Base-by-base conservation (phyloP, 2,329 filamentous ascomycete species). In the Aspergillus pseudonomiae region DNA sequence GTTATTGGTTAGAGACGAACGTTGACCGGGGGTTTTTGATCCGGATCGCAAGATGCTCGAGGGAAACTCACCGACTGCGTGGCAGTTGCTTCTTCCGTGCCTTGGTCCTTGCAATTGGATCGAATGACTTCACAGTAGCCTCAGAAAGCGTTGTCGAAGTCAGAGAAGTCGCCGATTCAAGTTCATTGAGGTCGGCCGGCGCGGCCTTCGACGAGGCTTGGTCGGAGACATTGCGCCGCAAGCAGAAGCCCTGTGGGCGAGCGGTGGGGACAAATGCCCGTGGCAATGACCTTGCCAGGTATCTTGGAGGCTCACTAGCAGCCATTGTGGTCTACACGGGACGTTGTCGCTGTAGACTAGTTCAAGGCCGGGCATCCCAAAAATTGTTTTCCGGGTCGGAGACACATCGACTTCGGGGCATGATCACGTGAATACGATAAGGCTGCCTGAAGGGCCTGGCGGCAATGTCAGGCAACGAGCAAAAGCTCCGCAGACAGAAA, bases 11-110 rank as follows among this genome's bases (percentile, higher is more conserved):
- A 66, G 63, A 61, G 53, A 58, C 52, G 12, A 48, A 55, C 36
- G 50, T 54, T 61, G 45, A 53, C 41, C 46, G 43, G 41, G 4
- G 4, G 12, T 6, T 2, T 2, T 41, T 16, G n/a, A 26, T 36
- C 34, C 3, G 21, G n/a, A 55, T 39, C 14, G 52, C 32, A 28
- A n/a, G 16, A 12, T 19, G n/a, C 12, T 36, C n/a, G 41, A 55
- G n/a, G 48, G 21, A 26, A 34, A 71, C 75, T 62, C 76, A 87
- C 85, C 85, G 85, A 82, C 84, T 85, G 14, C 81, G 77, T 10
- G 86, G 86, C 21, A 82, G 70, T 65, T 79, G 75, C 9, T 62
- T 71, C 63, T 74, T 79, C 43, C 85, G 79, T 65, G 75, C 74
- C 62, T 77, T 80, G 53, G 83, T 81, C 62, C 78, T 78, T 50